Evolutionary conservation across 345 rosid genomes (phyloP), one percentile per base, ranked within the genome.

Genomic region (Lepidium africanum): DNA sequence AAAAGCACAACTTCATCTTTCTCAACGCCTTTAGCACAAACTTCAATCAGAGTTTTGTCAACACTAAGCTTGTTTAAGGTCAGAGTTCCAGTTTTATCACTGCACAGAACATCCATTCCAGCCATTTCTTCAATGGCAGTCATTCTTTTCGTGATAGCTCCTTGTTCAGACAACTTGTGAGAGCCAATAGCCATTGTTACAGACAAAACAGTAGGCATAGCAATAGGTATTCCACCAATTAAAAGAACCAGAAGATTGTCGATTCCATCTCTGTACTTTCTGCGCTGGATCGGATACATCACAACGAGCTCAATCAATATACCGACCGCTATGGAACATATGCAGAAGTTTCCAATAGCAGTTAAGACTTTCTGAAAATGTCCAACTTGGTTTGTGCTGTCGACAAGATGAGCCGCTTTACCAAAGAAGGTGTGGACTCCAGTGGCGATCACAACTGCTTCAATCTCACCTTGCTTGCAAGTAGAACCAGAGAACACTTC

Each of bases 131-230:
- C 97, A 4, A 90, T 90, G 36, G 97, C 95, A 45, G 96, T 88
- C 97, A 90, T 90, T 23, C 97, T 80, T 80, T 90, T 90, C 2
- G 97, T 90, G 65, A 90, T 90, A 47, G 97, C 97, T 37, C 95
- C 97, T 70, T 90, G 95, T 70, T 83, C 76, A 70, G 96, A 78
- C 30, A 89, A 60, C 49, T 76, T 80, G 76, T 89, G 96, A 36
- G 96, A 89, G 10, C 96, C 96, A 75, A 89, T 89, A 52, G 96
- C 93, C 96, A 89, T 89, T 1, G 96, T 89, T 23, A 89, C 96
- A 0, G 96, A 89, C 40, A 75, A 19, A 23, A 75, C 78, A 48
- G 96, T 86, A 10, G 96, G 91, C 96, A 90, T 90, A 36, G 97
- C 97, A 60, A 86, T 90, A 4, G 97, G 97, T 59, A 88, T 90